Evolutionary conservation across 2,329 filamentous ascomycete genomes (phyloP), one percentile per base, ranked within the genome.

Genomic region (Peltaster fructicola): DNA sequence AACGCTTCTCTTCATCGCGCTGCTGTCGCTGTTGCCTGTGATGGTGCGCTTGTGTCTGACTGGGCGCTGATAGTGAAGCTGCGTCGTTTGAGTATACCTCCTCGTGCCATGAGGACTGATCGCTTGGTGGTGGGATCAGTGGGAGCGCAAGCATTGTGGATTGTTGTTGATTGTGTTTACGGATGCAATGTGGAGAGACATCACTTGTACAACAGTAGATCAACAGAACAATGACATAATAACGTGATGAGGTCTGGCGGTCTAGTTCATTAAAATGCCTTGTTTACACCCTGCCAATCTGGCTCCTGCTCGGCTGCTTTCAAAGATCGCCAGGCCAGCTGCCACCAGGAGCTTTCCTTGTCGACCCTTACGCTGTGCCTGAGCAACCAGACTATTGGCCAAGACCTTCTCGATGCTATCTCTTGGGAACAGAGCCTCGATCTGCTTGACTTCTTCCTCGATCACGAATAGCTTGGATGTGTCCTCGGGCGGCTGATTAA

Each of bases 391-490:
- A 17, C 44, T 44, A 41, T 58, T 52, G 3, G 50, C 52, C 13
- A 58, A 37, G 3, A 53, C 43, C 30, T 57, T 57, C 36, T 60
- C 56, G 20, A 58, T 48, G 2, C 44, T 43, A 6, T 43, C 39
- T 11, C 56, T 43, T 4, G 47, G 43, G 18, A 49, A 47, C 12
- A 27, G 21, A 11, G 5, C 28, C 35, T 54, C 52, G 9, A 48
- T 30, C 20, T 26, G 17, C 11, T 30, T 17, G 4, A 37, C 24
- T 14, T 22, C 26, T 11, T 30, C 34, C n/a, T 34, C 27, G 3
- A 27, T 36, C 12, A 47, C 39, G n/a, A 32, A 14, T 3, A n/a
- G 16, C 15, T 30, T 16, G 9, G 27, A 30, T 20, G 10, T 9
- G 20, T 25, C 23, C 10, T 26, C 9, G 2, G n/a, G n/a, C n/a